These are phyloP conservation scores for Curvularia hawaiiensis DNA, from an alignment of 2,329 filamentous ascomycete species.

Conservation along the genomic window DNA sequence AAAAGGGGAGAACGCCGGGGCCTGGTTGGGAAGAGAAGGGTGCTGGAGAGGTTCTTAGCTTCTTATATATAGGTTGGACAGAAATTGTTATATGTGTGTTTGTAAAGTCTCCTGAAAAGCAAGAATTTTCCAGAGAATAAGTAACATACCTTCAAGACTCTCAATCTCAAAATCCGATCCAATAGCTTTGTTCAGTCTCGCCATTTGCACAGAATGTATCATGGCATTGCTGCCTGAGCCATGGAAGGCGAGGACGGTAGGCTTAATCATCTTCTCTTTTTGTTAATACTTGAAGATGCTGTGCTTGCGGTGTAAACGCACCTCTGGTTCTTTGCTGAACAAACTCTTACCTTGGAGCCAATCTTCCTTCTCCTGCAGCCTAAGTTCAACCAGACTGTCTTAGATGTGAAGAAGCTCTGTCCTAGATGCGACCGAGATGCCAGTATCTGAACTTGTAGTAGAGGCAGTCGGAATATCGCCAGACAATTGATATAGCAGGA, in stretches of 20 bases:
- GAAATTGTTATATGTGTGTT: not conserved
- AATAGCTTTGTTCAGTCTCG: constrained; percentile 33
- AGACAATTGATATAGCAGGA: not conserved
- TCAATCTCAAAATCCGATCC: constrained; percentile 35
- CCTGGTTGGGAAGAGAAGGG: constrained; percentile 42
- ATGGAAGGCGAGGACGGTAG: constrained; percentile 45
- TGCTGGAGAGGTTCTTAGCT: constrained; percentile 22
- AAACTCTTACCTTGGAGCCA: not conserved
- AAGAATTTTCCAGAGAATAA: not conserved
- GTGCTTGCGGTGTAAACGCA: not conserved
- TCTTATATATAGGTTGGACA: not conserved
- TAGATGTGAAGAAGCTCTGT: not conserved
- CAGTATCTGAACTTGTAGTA: not conserved
- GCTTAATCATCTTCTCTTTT: constrained; percentile 21
- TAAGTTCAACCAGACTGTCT: not conserved
- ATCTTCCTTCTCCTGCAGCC: not conserved
- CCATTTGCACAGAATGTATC: constrained; percentile 42
- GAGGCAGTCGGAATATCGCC: not conserved
- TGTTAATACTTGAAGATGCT: not conserved
- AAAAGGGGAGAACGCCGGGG: constrained; percentile 46
- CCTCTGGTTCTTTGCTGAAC: not conserved
- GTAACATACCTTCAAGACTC: constrained; percentile 28
- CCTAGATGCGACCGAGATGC: not conserved
- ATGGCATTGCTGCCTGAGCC: constrained; percentile 43
- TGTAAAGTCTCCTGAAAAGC: not conserved